A percentile compares a stretch with the other conserved stretches of the same genome.
phyloP scores from a whole-genome alignment of 306 rosid species.

The Prunus mongolica region DNA sequence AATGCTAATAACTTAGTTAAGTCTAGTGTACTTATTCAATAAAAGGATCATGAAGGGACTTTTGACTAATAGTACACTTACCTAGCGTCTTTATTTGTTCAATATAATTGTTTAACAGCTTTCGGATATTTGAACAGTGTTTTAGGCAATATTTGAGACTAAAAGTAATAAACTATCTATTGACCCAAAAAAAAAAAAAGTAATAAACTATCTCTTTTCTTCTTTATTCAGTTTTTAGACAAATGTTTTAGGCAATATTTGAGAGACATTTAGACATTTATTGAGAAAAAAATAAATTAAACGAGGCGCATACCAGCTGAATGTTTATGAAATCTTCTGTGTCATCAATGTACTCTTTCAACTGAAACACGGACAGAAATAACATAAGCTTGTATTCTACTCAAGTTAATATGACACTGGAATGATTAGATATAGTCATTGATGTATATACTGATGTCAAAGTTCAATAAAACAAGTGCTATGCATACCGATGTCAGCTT shows the following conservation, averaged over 20 bases:
- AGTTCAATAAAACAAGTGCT: conserved; percentile 8
- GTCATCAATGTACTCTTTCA: conserved; percentile 97
- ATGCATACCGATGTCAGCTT: conserved; percentile 84
- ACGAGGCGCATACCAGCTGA: conserved; percentile 64
- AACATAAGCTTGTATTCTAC: neutral
- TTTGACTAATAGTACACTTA: too few relatives aligned
- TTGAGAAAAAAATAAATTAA: neutral
- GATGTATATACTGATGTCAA: neutral
- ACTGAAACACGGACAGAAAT: conserved; percentile 47
- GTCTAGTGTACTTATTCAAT: too few relatives aligned
- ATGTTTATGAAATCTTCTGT: conserved; percentile 99
- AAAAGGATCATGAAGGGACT: neutral
- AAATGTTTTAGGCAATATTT: neutral
- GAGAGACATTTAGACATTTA: neutral
- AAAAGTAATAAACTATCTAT: neutral
- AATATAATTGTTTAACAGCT: neutral
- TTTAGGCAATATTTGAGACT: neutral
- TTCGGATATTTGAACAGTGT: neutral
- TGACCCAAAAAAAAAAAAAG: neutral
- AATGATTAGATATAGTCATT: neutral
- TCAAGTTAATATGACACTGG: conserved; percentile 1
- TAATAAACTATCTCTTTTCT: too few relatives aligned
- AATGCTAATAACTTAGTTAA: too few relatives aligned
- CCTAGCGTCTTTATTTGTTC: too few relatives aligned
- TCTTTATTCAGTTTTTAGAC: neutral